phyloP scores from a whole-genome alignment of 345 rosid species.

The Pelargonium nanum region DNA sequence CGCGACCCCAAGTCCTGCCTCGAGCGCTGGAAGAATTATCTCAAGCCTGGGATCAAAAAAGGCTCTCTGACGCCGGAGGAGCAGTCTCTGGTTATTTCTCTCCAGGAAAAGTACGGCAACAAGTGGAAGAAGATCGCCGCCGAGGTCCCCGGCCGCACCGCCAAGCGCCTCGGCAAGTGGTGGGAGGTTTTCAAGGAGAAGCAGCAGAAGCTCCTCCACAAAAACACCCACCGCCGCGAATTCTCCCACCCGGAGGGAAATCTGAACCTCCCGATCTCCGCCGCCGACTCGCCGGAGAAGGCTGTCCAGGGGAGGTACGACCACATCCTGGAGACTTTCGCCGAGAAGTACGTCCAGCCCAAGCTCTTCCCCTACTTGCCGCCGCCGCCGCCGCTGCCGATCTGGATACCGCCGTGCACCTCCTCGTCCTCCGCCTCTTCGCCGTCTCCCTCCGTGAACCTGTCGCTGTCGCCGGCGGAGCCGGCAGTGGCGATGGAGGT shows the following conservation, averaged over 20 bases:
- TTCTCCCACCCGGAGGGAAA: no score
- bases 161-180: conserved; percentile 95
- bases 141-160: conserved; percentile 91
- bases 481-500: no score
- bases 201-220: no score
- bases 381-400: no score
- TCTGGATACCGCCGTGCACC: no score
- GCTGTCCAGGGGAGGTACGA: conserved; percentile 87
- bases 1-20: conserved; percentile 93
- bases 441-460: no score
- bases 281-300: no score
- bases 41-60: conserved; percentile 96
- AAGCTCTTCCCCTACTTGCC: no score
- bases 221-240: no score
- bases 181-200: conserved; percentile 98
- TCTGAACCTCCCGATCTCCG: no score
- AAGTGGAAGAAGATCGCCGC: conserved; percentile 99
- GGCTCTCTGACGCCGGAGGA: conserved; percentile 89
- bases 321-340: conserved; percentile 76
- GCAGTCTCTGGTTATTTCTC: conserved; percentile 76
- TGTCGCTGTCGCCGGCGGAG: no score
- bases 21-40: conserved; percentile 95
- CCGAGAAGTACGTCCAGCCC: conserved; percentile 72
- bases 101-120: conserved; percentile 93
- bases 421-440: no score